Base-by-base conservation (phyloP, 169 alveolate species). In the Plasmodium adleri region DNA sequence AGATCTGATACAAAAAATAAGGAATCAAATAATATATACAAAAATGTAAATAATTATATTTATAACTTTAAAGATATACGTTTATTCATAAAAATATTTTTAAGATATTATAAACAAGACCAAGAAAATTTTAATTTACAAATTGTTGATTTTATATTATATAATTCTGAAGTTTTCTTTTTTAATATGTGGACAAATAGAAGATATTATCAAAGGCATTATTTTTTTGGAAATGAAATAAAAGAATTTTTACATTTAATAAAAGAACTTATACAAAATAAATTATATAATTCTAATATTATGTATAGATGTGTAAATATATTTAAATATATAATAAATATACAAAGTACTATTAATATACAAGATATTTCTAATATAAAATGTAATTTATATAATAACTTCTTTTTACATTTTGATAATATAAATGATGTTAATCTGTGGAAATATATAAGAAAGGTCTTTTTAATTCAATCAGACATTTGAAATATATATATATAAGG, bases 11-110 rank as follows among this genome's bases (percentile, higher is more conserved):
- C 4, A 13, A 52, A 52, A 13, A 13, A 13, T 52, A 13, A 13
- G n/a, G 8, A 52, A n/a, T 9, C 22, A 6, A 52, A 52, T 52
- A 54, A 78, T 4, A 24, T 71, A 2, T 66, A 66, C 24, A 68
- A 59, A 66, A n/a, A 39, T 2, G 72, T 54, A 20, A 78, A 78
- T 58, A 52, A 52, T 24, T 58, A 43, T 24, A 56, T 59, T 7
- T 78, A 78, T 58, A 78, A 78, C 54, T 78, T 78, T 56, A 70
- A 47, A 47, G 90, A 78, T 59, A 45, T 70, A 4, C 28, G 90
- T 20, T 13, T 78, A 15, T 78, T 78, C 50, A 28, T 78, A 13
- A 67, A 64, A 4, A 20, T 24, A 9, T 78, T 78, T 58, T 52
- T 78, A 66, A 3, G 17, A 54, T 13, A 66, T 70, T 70, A 52